Percentiles rank a stretch among this genome's conserved stretches.
phyloP scores from a whole-genome alignment of 2,329 filamentous ascomycete species.

The Diaporthe vexans region DNA sequence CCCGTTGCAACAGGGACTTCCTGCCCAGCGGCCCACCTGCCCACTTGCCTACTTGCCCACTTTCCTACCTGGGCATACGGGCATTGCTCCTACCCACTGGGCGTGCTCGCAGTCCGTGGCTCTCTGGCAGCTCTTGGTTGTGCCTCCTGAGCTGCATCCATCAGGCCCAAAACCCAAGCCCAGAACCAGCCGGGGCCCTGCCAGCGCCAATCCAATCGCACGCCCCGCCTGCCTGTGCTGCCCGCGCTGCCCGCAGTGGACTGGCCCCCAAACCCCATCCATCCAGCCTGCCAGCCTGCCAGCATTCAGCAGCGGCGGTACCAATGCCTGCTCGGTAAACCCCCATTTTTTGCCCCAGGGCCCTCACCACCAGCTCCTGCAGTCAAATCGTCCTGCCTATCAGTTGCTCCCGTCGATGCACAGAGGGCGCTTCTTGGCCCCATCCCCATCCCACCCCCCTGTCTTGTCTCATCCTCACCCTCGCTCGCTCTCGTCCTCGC shows the following conservation, averaged over 20 bases:
- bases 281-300: no score
- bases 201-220: conserved; percentile 26
- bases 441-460: conserved; percentile 1
- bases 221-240: neutral
- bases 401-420: conserved; percentile 10
- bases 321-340: neutral
- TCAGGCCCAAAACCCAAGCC: conserved; percentile 22
- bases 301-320: neutral
- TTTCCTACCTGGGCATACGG: conserved; percentile 4
- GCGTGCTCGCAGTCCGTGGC: neutral
- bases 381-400: conserved; percentile 31
- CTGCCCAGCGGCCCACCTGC: conserved; percentile 25
- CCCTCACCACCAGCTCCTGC: conserved; percentile 32
- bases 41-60: neutral
- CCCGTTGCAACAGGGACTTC: conserved; percentile 29
- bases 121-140: neutral
- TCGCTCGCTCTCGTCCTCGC: conserved; percentile 20
- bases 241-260: neutral
- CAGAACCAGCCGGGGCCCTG: neutral
- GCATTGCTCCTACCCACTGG: neutral
- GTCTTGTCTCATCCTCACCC: conserved; percentile 28
- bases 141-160: conserved; percentile 27
- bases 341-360: neutral
- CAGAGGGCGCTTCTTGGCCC: conserved; percentile 30
- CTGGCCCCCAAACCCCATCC: conserved; percentile 17